Conservation (phyloP, 2,329 filamentous ascomycete species). For the Chrysoporthe deuterocubensis region DNA sequence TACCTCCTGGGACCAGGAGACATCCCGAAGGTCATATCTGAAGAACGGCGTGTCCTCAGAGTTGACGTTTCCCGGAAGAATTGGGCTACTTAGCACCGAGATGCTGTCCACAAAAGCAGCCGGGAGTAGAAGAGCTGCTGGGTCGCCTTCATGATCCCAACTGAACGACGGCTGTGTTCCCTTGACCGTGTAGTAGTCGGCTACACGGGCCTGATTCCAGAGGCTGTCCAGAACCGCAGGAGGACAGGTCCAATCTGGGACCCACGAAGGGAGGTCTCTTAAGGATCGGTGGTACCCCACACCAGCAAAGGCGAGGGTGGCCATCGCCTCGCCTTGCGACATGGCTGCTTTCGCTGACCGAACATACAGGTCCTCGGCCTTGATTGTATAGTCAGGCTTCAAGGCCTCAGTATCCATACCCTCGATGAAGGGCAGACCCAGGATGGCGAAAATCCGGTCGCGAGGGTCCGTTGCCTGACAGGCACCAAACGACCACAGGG, state of each 20-base stretch:
- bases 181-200: background rate
- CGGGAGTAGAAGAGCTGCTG: background rate
- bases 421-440: background rate
- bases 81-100: background rate
- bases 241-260: background rate
- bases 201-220: background rate
- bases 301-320: background rate
- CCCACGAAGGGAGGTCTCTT: background rate
- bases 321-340: background rate
- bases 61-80: too few species aligned
- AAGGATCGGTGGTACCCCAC: background rate
- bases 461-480: constrained; percentile 6
- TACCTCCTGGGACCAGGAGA: background rate
- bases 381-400: background rate
- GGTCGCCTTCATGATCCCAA: background rate
- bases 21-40: background rate
- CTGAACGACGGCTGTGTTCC: background rate
- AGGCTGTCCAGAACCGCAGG: background rate
- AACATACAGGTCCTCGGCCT: background rate
- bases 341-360: background rate
- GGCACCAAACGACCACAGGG: background rate
- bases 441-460: constrained; percentile 10
- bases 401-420: background rate
- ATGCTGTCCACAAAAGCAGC: background rate
- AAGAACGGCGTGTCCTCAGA: background rate